A percentile compares a stretch with the other conserved stretches of the same genome.
Evolutionary conservation across 1,284 basidiomycete species (phyloP).

Genomic region (Nidula niveotomentosa): DNA sequence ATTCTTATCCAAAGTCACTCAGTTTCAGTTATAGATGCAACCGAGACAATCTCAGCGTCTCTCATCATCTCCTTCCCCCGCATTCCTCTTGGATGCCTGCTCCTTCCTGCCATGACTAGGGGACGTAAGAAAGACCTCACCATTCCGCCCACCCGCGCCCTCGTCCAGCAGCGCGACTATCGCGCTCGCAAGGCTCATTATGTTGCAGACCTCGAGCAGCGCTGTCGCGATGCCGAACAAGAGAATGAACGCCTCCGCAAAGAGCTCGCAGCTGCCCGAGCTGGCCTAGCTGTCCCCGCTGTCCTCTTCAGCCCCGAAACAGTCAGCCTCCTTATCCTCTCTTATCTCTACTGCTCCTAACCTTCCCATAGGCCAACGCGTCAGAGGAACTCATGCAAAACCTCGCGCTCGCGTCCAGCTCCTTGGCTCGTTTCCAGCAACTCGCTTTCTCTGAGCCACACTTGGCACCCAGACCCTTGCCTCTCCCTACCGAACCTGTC

Average conservation of each 20-base stretch:
- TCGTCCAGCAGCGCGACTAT: slow-evolving; percentile 61
- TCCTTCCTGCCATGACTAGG: slow-evolving; percentile 47
- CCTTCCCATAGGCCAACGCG: slow-evolving; percentile 36
- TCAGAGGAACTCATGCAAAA: slow-evolving; percentile 51
- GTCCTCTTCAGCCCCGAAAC: slow-evolving; percentile 36
- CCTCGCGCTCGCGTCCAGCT: slow-evolving; percentile 41
- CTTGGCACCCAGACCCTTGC: not conserved
- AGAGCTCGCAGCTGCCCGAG: slow-evolving; percentile 43
- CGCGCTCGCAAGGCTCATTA: slow-evolving; percentile 60
- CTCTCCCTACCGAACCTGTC: slow-evolving; percentile 1
- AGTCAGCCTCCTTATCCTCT: slow-evolving; percentile 27
- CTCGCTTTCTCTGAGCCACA: slow-evolving; percentile 27
- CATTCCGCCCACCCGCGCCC: slow-evolving; percentile 46
- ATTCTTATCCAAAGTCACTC: not conserved
- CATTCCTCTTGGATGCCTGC: not conserved
- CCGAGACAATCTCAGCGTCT: not conserved
- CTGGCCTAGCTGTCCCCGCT: slow-evolving; percentile 27
- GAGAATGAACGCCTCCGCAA: slow-evolving; percentile 50
- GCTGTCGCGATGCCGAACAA: slow-evolving; percentile 48
- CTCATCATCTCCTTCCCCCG: not conserved
- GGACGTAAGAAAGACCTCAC: slow-evolving; percentile 64
- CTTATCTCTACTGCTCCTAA: not conserved
- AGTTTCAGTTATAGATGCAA: not conserved
- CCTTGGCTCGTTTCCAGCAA: slow-evolving; percentile 46
- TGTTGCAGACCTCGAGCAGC: slow-evolving; percentile 53